Evolutionary conservation across 2,329 filamentous ascomycete species (phyloP), one percentile per base, ranked within the genome.

Genomic region (Trichoderma breve): DNA sequence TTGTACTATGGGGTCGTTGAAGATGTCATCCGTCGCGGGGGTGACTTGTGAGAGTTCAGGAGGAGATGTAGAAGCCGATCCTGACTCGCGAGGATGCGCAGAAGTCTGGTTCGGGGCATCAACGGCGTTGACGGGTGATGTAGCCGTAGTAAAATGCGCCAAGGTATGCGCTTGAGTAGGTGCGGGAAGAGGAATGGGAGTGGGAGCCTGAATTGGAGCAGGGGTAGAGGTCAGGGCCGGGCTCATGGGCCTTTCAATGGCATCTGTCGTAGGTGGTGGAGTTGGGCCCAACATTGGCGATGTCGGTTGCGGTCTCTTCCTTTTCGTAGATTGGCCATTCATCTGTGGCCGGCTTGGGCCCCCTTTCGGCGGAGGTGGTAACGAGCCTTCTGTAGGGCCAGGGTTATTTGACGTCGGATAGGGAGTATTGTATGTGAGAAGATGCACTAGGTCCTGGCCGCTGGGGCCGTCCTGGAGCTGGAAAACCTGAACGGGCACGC

Each of bases 401-500:
- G 76, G 73, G 11, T 68, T 24, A 73, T 73, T 36, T 55, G 74
- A 66, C 70, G 64, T 73, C 67, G 51, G 75, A 76, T 14, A 73
- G 68, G n/a, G 76, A 74, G 34, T 71, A n/a, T 64, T 73, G 30
- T 73, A 80, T 68, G 78, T 82, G 71, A 75, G 76, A 30, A 83
- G 78, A 60, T 82, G 80, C 14, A 82, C 77, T 24, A 82, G 72
- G 65, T 81, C 81, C 58, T 80, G 79, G 8, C 81, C 81, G 14
- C 74, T 73, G 4, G 79, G 80, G 6, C 80, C 81, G 65, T 79
- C 79, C 73, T 79, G 81, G 62, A 84, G 77, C 66, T 81, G 79
- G 62, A 82, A 86, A 14, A 85, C 83, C 15, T 88, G 86, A 74
- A 82, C 78, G 2, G 82, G 82, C 26, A 83, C 77, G 51, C 79